Evolutionary conservation across 768 basidiomycete species (phyloP).

Genomic region (Trametes punicea): DNA sequence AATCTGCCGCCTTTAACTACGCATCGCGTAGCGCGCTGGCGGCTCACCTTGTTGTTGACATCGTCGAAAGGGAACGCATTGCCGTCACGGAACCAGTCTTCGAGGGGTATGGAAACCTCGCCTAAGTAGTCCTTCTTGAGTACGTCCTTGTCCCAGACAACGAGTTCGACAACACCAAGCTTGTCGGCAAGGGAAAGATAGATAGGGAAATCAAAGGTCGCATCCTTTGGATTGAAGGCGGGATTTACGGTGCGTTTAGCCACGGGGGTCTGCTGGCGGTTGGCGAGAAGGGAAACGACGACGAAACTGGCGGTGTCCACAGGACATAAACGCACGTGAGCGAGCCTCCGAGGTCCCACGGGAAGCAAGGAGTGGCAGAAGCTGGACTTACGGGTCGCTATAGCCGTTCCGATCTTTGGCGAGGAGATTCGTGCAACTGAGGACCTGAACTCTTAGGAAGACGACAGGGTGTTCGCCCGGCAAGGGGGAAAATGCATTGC

Average conservation of each 20-base stretch:
- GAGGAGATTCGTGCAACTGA: slow-evolving; percentile 58
- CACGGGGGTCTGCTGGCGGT: slow-evolving; percentile 69
- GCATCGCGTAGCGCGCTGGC: background rate
- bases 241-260: slow-evolving; percentile 72
- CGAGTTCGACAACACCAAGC: slow-evolving; percentile 74
- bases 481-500: slow-evolving; percentile 39
- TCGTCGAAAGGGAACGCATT: slow-evolving; percentile 55
- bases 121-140: slow-evolving; percentile 92
- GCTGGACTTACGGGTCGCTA: slow-evolving; percentile 70
- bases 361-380: background rate
- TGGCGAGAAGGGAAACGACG: slow-evolving; percentile 57
- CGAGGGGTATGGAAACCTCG: slow-evolving; percentile 74
- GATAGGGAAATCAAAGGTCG: slow-evolving; percentile 88
- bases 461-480: slow-evolving; percentile 67
- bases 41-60: slow-evolving; percentile 62
- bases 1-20: background rate
- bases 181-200: slow-evolving; percentile 71
- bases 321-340: slow-evolving; percentile 1
- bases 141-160: slow-evolving; percentile 94
- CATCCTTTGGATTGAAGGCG: slow-evolving; percentile 57
- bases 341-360: background rate
- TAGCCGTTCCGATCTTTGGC: slow-evolving; percentile 65
- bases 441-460: slow-evolving; percentile 62
- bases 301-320: slow-evolving; percentile 54
- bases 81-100: slow-evolving; percentile 70